phyloP scores from a whole-genome alignment of 2,329 filamentous ascomycete species.

The Xylariaceae sp. region DNA sequence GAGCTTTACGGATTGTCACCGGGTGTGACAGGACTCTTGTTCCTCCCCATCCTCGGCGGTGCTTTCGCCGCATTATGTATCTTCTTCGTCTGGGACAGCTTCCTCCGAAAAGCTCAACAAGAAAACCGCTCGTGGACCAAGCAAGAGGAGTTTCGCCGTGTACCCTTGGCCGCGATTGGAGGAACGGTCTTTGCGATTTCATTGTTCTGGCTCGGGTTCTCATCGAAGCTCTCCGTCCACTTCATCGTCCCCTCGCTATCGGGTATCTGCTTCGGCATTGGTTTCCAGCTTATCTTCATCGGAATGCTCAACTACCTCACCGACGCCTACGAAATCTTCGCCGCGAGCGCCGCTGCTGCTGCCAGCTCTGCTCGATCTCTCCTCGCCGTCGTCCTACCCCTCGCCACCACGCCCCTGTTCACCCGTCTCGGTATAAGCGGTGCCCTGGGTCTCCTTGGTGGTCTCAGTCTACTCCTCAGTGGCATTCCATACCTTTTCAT shows the following conservation, averaged over 20 bases:
- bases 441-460: conserved; percentile 49
- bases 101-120: conserved; percentile 49
- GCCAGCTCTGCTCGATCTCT: conserved; percentile 45
- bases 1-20: conserved; percentile 57
- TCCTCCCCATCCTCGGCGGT: conserved; percentile 63
- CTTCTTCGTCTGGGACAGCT: conserved; percentile 60
- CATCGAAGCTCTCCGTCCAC: conserved; percentile 41
- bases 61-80: conserved; percentile 53
- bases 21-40: conserved; percentile 61
- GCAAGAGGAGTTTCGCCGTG: conserved; percentile 60
- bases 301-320: conserved; percentile 52
- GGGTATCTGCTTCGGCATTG: conserved; percentile 56
- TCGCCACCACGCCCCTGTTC: conserved; percentile 50
- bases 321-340: conserved; percentile 58
- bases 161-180: conserved; percentile 66
- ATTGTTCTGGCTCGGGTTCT: conserved; percentile 60
- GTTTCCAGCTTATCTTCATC: conserved; percentile 59
- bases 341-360: conserved; percentile 51
- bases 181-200: conserved; percentile 57
- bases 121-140: conserved; percentile 51
- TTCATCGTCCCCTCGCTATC: conserved; percentile 55
- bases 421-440: conserved; percentile 41
- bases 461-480: conserved; percentile 46
- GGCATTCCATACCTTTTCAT: conserved; percentile 49
- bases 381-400: conserved; percentile 51